phyloP scores from a whole-genome alignment of 2,329 filamentous ascomycete genomes.

The Stemphylium lycopersici region DNA sequence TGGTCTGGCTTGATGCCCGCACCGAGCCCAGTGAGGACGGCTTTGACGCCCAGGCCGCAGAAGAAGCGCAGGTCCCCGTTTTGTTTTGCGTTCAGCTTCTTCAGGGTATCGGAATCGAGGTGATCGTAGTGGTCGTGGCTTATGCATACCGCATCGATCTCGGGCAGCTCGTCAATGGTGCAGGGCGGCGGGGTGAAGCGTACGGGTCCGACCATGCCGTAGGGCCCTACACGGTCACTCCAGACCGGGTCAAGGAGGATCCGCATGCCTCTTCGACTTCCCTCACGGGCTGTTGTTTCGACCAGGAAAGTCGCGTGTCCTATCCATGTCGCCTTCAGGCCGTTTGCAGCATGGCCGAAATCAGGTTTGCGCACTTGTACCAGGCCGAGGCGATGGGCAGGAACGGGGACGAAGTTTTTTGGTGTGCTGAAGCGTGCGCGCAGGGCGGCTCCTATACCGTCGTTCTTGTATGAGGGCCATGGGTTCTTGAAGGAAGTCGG shows the following conservation, averaged over 20 bases:
- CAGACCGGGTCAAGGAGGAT: conserved; percentile 63
- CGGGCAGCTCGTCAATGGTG: conserved; percentile 55
- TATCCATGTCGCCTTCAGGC: conserved; percentile 58
- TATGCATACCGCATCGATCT: conserved; percentile 59
- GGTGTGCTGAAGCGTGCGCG: conserved; percentile 48
- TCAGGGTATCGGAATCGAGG: conserved; percentile 56
- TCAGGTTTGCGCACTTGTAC: conserved; percentile 52
- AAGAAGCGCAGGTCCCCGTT: conserved; percentile 51
- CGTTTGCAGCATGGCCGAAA: conserved; percentile 41
- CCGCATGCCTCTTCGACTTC: conserved; percentile 48
- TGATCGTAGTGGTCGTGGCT: conserved; percentile 66
- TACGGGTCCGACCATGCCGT: conserved; percentile 56
- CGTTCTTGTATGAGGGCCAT: conserved; percentile 53
- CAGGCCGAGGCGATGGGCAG: conserved; percentile 49
- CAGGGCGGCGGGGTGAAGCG: conserved; percentile 61
- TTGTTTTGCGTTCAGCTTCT: conserved; percentile 47
- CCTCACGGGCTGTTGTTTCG: conserved; percentile 47
- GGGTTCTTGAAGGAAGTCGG: conserved; percentile 57
- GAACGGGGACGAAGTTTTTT: conserved; percentile 56
- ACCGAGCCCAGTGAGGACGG: conserved; percentile 47
- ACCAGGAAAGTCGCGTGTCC: conserved; percentile 59
- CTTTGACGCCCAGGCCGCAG: conserved; percentile 50
- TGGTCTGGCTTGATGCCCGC: conserved; percentile 47
- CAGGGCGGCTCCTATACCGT: conserved; percentile 35
- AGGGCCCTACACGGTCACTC: conserved; percentile 56